Conservation (phyloP, 2,329 filamentous ascomycete species). For the Ceratocystis destructans region DNA sequence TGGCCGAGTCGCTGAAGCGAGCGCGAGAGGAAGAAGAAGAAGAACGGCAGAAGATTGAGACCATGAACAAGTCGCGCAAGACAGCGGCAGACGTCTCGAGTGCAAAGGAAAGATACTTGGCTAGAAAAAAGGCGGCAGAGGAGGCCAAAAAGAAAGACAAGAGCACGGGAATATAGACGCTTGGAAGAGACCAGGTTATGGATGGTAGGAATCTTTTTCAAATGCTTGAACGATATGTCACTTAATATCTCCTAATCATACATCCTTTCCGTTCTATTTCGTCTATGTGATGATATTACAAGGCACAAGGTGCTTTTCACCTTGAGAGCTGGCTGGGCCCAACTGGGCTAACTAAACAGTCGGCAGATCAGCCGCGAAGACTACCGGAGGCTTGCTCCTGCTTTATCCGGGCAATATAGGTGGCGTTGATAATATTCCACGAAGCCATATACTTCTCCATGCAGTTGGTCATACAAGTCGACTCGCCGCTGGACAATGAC, state of each 20-base stretch:
- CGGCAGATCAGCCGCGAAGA: slow-evolving; percentile 5
- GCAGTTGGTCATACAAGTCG: slow-evolving; percentile 58
- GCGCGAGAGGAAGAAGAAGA: slow-evolving; percentile 54
- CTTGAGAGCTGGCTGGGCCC: neutral
- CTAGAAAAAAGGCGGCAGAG: slow-evolving; percentile 60
- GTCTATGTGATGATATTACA: slow-evolving; percentile 11
- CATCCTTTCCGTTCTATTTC: neutral
- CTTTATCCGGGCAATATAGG: slow-evolving; percentile 52
- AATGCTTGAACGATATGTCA: slow-evolving; percentile 5
- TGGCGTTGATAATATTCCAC: slow-evolving; percentile 60
- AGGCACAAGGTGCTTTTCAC: neutral
- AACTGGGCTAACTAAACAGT: neutral
- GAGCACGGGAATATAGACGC: neutral
- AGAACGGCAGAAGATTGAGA: slow-evolving; percentile 45
- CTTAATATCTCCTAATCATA: slow-evolving; percentile 3
- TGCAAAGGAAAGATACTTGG: slow-evolving; percentile 66
- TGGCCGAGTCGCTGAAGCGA: slow-evolving; percentile 59
- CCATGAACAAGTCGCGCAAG: slow-evolving; percentile 61
- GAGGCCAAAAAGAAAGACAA: slow-evolving; percentile 43
- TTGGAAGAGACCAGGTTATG: neutral
- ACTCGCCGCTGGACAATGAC: slow-evolving; percentile 53
- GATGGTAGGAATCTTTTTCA: neutral
- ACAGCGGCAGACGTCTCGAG: slow-evolving; percentile 62
- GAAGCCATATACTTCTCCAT: slow-evolving; percentile 76
- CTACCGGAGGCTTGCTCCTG: slow-evolving; percentile 35